Evolutionary conservation across 176 grass and related monocot genomes (phyloP).

Genomic region (Cenchrus purpureus): DNA sequence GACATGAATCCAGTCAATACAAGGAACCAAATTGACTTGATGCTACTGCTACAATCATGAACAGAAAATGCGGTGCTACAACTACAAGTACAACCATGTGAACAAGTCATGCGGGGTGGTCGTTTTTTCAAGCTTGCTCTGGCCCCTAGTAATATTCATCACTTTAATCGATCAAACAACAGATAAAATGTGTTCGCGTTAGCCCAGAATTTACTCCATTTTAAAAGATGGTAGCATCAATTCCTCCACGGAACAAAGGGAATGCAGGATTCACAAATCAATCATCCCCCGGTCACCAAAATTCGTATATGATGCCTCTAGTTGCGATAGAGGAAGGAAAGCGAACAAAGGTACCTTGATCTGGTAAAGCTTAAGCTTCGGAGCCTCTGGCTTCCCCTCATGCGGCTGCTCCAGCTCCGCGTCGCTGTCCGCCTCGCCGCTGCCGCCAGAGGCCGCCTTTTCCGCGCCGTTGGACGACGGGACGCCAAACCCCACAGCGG

Average conservation of each 20-base stretch:
- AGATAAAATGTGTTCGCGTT: neutral
- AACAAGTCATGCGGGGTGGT: neutral
- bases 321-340: neutral
- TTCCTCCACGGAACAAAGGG: constrained; percentile 1
- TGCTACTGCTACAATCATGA: neutral
- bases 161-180: neutral
- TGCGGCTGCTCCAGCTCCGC: constrained; percentile 34
- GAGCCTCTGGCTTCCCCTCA: constrained; percentile 39
- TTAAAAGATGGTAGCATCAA: neutral
- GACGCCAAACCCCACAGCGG: constrained; percentile 47
- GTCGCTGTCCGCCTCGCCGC: constrained; percentile 23
- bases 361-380: constrained; percentile 88
- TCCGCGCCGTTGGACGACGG: constrained; percentile 47
- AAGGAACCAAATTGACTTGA: neutral
- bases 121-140: constrained; percentile 5
- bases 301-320: too few species aligned
- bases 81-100: neutral
- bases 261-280: neutral
- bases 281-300: too few species aligned
- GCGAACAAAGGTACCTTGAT: constrained; percentile 61
- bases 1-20: neutral
- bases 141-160: neutral
- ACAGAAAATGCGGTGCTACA: neutral
- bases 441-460: constrained; percentile 27
- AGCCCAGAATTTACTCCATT: neutral